Base-by-base conservation (phyloP, 2,329 filamentous ascomycete species). In the Penicillium sp. region DNA sequence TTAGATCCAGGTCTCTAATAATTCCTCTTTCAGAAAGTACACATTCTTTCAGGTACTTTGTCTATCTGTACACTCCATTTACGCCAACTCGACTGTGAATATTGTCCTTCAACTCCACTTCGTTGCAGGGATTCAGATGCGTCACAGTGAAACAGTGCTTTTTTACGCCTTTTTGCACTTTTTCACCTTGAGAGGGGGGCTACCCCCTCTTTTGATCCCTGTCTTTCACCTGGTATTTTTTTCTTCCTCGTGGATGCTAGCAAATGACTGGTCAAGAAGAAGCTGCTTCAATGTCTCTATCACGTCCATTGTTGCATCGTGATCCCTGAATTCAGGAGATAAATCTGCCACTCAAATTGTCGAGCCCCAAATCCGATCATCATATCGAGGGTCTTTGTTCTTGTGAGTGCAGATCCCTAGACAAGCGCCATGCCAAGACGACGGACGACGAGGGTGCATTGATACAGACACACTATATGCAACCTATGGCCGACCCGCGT, bases 391-490 rank as follows among this genome's bases (percentile, higher is more conserved):
- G 51, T 51, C 25, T 40, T 51, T 54, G 52, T 61, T 50, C 50
- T 58, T 33, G 29, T 58, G 54, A 56, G 42, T 52, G 62, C 43
- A 62, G 64, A 66, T 66, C 62, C 40, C 45, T 50, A 43, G 62
- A 64, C 64, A 73, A 70, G 69, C 69, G 69, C 70, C 65, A 62
- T 60, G 71, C 71, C 69, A 73, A 73, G 71, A 58, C 27, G 60
- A 62, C 65, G 56, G 61, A 62, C 65, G 59, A 62, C 62, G 58
- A 59, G 50, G 43, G 10, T 63, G 65, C 61, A 59, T 65, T 49
- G 51, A 62, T 55, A 56, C 23, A 40, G 15, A 41, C 46, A 56
- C 47, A 33, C 48, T 58, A 59, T 53, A 54, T 63, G 49, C 61
- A 53, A 61, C 54, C 49, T 40, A 56, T 45, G 41, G 38, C 56